Evolutionary conservation across 139 green algal species (phyloP), one percentile per base, ranked within the genome.

Genomic region (Chlorella sp.): DNA sequence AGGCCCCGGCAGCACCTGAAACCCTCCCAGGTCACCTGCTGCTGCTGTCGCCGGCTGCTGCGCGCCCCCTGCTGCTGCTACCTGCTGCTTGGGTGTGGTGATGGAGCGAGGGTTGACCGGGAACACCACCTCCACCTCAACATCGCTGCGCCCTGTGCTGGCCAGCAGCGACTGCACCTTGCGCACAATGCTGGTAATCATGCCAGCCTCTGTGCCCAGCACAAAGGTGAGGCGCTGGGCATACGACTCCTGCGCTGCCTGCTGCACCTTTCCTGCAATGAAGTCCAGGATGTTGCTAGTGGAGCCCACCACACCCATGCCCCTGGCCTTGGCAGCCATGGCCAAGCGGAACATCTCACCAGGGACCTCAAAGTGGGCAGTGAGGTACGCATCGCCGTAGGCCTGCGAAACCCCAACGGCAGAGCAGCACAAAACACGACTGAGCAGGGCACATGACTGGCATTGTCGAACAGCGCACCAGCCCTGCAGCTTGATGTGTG

Each of bases 221-320:
- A 99, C 91, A 79, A 99, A 96, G 81, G 90, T 83, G 50, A 98
- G 81, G 62, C 73, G 73, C 35, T 96, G 87, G 1, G 78, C 77
- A 26, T 87, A 88, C 22, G 83, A 75, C 10, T 84, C 49, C 31
- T 80, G 80, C 67, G 97, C 75, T 35, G 77, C 74, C 6, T 49
- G 27, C 2, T 31, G 2, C 34, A 92, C 84, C 78, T 92, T 93
- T 31, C 60, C 85, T 0, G 83, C 42, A 63, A 99, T 97, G 84
- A 97, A 99, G 86, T 96, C 92, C 23, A 99, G 84, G 76, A 99
- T 99, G 86, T 98, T 97, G 70, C 87, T 83, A 22, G 95, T 99
- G 60, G 89, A 96, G 22, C 95, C 95, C 3, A 99, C 95, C 32
- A 96, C 91, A 68, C 95, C 95, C 88, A 93, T 93, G 20, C 90